Evolutionary conservation across 352 stramenopile genomes (phyloP).

Genomic region (Phytophthora sp.): DNA sequence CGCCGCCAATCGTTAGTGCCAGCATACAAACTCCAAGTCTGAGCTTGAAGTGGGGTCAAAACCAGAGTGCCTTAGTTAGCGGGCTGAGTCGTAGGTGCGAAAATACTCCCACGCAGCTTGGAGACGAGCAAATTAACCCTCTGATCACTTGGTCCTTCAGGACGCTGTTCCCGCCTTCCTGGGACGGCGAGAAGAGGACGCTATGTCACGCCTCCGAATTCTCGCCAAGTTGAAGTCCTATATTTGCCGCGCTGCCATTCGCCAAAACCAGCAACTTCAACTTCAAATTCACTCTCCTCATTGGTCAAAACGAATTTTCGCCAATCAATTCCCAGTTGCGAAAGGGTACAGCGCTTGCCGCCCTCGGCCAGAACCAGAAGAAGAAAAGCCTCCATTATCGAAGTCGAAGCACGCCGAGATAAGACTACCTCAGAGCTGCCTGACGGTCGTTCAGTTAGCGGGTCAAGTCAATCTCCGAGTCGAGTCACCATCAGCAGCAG

Average conservation of each 20-base stretch:
- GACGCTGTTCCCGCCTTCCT: conserved; percentile 7
- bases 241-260: conserved; percentile 16
- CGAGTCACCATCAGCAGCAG: neutral
- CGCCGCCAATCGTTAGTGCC: conserved; percentile 18
- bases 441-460: conserved; percentile 11
- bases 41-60: conserved; percentile 27
- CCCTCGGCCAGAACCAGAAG: conserved; percentile 39
- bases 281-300: no score
- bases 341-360: conserved; percentile 36
- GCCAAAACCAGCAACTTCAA: conserved; percentile 44
- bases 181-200: neutral
- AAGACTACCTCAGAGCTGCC: conserved; percentile 12
- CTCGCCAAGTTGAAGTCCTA: conserved; percentile 41
- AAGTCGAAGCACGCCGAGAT: conserved; percentile 25
- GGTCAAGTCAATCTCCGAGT: neutral
- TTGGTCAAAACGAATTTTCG: conserved; percentile 36
- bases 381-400: conserved; percentile 29
- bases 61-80: conserved; percentile 17
- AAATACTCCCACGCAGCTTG: neutral
- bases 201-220: conserved; percentile 4
- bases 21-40: conserved; percentile 32
- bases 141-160: neutral
- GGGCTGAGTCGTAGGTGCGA: conserved; percentile 1
- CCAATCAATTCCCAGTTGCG: conserved; percentile 4
- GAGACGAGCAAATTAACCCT: neutral